Conservation (phyloP, 2,329 filamentous ascomycete genomes). For the Talaromyces sp. region DNA sequence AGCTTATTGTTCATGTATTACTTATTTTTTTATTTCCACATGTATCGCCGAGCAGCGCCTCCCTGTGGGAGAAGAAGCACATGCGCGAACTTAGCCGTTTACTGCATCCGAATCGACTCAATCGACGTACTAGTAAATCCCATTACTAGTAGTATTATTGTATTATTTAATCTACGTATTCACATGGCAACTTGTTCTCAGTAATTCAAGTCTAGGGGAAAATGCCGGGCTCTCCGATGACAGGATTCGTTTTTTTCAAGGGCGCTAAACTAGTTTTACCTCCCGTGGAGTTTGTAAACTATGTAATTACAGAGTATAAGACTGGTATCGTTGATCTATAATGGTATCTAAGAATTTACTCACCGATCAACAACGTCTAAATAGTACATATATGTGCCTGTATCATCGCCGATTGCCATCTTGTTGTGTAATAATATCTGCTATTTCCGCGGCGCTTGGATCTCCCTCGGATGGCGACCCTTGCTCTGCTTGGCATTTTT, state of each 20-base stretch:
- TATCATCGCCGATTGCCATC: too few species aligned
- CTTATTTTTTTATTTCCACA: background rate
- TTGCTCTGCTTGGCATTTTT: background rate
- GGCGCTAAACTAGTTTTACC: background rate
- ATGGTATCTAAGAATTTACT: too few species aligned
- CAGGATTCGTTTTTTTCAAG: background rate
- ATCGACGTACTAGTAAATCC: too few species aligned
- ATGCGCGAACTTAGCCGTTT: background rate
- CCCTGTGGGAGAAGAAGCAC: background rate
- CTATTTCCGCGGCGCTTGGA: background rate
- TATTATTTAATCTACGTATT: background rate
- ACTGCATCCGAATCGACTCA: too few species aligned
- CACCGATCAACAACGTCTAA: too few species aligned
- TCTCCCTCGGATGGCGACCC: background rate
- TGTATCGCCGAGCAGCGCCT: background rate
- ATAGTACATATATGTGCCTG: too few species aligned
- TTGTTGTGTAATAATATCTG: too few species aligned
- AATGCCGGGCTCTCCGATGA: background rate
- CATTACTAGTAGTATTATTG: background rate
- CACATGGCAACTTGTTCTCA: too few species aligned
- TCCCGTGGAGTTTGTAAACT: background rate
- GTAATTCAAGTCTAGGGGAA: background rate
- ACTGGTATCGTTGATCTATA: background rate
- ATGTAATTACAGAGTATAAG: too few species aligned
- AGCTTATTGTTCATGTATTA: too few species aligned